Evolutionary conservation across 352 stramenopile species (phyloP), one percentile per base, ranked within the genome.

Genomic region (Globisporangium nunn): DNA sequence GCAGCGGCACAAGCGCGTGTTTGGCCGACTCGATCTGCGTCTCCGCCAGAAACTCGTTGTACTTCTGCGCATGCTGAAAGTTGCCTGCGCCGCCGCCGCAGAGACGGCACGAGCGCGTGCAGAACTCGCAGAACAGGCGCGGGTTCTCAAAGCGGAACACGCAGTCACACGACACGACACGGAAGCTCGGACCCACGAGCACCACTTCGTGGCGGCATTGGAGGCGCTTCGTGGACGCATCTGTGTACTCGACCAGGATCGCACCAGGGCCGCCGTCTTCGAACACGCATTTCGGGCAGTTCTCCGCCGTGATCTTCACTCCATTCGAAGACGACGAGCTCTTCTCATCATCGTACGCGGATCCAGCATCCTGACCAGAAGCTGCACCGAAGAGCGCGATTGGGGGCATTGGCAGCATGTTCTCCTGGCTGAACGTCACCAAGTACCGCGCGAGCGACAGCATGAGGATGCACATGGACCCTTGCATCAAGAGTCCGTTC

Each of bases 151-250:
- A 87, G 17, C 85, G 81, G 50, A 86, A 72, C n/a, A 92, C 82
- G 43, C 85, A 95, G 59, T 95, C 82, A 52, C 85, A 95, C 29
- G 77, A 72, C 3, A 93, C 78, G 52, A 93, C 85, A n/a, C 81
- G 79, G 63, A 92, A 95, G 8, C 70, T 92, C 33, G 81, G 75
- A 0, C 85, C 85, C 11, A 92, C 62, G 33, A 81, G 62, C 41
- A 93, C 79, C 14, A 85, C 54, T 23, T 87, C 82, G 3, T 68
- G 63, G 58, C 64, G 64, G 6, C 61, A 64, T 31, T 64, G 51
- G 52, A 89, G 58, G 0, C 74, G 71, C 17, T 69, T 58, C 18
- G 81, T 91, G 29, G 71, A 75, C 7, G 49, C 47, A 49, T 80
- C 70, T 56, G 61, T 70, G 57, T 77, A 92, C 55, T 93, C 80